phyloP scores from a whole-genome alignment of 2,329 filamentous ascomycete species.

The Claviceps africana region DNA sequence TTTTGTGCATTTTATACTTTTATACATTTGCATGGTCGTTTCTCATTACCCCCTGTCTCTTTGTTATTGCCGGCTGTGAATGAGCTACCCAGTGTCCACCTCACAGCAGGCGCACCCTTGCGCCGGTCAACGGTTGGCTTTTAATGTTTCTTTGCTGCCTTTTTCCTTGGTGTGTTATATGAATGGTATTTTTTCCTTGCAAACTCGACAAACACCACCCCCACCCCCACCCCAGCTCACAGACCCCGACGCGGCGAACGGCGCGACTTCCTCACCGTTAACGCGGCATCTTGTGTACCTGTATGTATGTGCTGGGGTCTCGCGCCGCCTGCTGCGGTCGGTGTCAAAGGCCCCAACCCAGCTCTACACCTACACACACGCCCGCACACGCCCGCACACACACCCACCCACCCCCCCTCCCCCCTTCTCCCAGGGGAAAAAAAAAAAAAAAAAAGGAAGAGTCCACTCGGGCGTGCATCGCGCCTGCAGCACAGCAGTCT shows the following conservation, averaged over 20 bases:
- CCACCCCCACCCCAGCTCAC: not conserved
- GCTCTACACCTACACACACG: too few species aligned
- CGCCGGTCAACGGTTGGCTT: conserved; percentile 8
- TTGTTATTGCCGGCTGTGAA: not conserved
- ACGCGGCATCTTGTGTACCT: not conserved
- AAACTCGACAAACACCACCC: not conserved
- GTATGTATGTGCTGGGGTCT: not conserved
- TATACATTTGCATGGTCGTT: not conserved
- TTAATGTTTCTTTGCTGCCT: conserved; percentile 1
- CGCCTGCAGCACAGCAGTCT: not conserved
- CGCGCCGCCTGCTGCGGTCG: not conserved
- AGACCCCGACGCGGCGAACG: too few species aligned
- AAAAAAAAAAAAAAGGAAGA: not conserved
- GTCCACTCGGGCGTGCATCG: not conserved
- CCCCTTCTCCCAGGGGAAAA: not conserved
- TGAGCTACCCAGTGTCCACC: conserved; percentile 1
- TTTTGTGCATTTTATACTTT: not conserved
- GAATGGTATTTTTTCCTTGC: not conserved
- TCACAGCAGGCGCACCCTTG: conserved; percentile 8
- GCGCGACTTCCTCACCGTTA: not conserved
- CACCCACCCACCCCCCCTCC: not conserved
- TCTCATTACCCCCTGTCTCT: not conserved
- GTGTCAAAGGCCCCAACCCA: not conserved
- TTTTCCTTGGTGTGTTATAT: not conserved
- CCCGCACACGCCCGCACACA: too few species aligned